Percentiles rank a stretch among this genome's conserved stretches.
These are phyloP conservation scores for Morella rubra DNA, from an alignment of 306 rosid genomes.

Conservation along the genomic window DNA sequence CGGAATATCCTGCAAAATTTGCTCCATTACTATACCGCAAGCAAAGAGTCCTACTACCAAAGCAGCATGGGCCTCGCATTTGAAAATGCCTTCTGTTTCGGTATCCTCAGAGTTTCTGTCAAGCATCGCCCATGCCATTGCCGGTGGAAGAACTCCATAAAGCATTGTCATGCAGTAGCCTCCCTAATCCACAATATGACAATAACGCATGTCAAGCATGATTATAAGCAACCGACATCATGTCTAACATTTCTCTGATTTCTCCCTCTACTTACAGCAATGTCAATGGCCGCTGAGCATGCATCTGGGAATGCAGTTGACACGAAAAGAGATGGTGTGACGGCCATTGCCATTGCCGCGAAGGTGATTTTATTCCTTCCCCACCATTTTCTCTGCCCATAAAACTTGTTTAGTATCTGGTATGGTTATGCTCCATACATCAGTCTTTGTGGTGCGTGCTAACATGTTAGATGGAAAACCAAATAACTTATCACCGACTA, in stretches of 20 bases:
- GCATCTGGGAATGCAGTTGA: constrained; percentile 58
- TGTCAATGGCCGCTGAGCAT: constrained; percentile 67
- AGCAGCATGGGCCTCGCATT: constrained; percentile 52
- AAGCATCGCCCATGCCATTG: constrained; percentile 71
- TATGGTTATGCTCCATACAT: neutral
- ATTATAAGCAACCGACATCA: neutral
- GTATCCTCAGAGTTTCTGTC: constrained; percentile 28
- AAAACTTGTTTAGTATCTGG: constrained; percentile 15
- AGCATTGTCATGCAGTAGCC: constrained; percentile 77
- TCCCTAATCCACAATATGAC: constrained; percentile 45
- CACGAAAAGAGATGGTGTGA: constrained; percentile 60
- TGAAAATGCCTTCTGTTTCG: constrained; percentile 29
- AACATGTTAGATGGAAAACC: neutral
- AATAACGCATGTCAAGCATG: neutral
- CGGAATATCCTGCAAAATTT: constrained; percentile 55
- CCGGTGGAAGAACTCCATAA: constrained; percentile 81
- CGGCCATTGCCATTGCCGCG: constrained; percentile 53
- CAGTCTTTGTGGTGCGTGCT: neutral
- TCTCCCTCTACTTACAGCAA: constrained; percentile 53
- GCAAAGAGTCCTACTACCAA: constrained; percentile 55
- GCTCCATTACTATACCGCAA: constrained; percentile 53
- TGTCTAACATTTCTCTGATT: neutral
- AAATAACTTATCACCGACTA: neutral
- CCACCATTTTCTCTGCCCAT: constrained; percentile 50
- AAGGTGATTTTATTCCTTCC: constrained; percentile 44